phyloP scores from a whole-genome alignment of 139 green algal genomes.

The Asterochloris erici region DNA sequence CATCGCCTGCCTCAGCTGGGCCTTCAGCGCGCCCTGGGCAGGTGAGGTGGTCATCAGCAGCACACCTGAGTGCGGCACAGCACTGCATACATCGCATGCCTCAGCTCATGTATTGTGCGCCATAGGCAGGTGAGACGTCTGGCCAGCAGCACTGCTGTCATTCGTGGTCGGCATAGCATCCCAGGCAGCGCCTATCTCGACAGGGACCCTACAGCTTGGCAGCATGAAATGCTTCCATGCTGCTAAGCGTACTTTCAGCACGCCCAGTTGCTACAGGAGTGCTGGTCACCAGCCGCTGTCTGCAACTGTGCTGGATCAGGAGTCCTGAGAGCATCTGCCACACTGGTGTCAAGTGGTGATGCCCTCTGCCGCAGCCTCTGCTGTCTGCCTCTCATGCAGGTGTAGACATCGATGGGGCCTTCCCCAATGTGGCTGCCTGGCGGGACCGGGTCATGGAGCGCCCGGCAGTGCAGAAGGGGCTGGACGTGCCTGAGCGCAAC shows the following conservation, averaged over 20 bases:
- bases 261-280: not conserved
- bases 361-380: not conserved
- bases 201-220: no score
- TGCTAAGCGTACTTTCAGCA: not conserved
- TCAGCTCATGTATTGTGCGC: no score
- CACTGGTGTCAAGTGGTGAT: not conserved
- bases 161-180: no score
- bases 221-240: no score
- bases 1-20: slow-evolving; percentile 41
- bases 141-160: no score
- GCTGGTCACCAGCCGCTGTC: not conserved
- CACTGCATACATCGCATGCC: no score
- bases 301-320: not conserved
- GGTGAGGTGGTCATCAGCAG: not conserved
- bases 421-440: slow-evolving; percentile 37
- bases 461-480: slow-evolving; percentile 30
- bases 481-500: slow-evolving; percentile 35
- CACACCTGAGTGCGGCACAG: not conserved
- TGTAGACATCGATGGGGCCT: slow-evolving; percentile 10
- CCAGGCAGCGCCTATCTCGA: no score
- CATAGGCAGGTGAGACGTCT: no score
- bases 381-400: not conserved
- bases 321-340: not conserved
- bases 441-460: slow-evolving; percentile 29
- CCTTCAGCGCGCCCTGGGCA: slow-evolving; percentile 25